These are phyloP conservation scores for Termitomyces sp. DNA, from an alignment of 768 basidiomycete species.

Conservation along the genomic window DNA sequence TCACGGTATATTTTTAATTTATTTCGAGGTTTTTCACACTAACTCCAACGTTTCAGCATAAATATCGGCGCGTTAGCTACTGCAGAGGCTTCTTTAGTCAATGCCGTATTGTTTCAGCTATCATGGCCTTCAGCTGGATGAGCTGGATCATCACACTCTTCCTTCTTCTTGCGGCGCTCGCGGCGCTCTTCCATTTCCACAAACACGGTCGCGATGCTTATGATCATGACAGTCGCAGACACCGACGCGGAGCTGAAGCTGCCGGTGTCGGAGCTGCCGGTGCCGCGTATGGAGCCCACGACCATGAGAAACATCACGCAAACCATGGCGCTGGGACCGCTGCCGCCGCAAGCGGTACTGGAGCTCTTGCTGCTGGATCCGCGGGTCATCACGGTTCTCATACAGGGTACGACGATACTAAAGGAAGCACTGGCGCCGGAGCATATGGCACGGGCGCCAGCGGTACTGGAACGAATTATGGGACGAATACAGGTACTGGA, in stretches of 20 bases:
- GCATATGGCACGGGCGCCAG: neutral
- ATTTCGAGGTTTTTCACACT: conserved; percentile 12
- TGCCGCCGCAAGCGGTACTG: neutral
- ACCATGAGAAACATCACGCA: neutral
- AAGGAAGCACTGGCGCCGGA: neutral
- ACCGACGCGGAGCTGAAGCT: conserved; percentile 2
- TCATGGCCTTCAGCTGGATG: conserved; percentile 69
- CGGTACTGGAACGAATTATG: neutral
- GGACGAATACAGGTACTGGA: neutral
- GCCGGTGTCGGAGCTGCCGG: conserved; percentile 1
- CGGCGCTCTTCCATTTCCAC: conserved; percentile 11
- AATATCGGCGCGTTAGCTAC: conserved; percentile 51
- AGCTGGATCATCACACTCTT: conserved; percentile 48
- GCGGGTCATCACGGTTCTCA: neutral
- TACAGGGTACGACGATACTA: neutral
- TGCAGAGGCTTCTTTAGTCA: conserved; percentile 44
- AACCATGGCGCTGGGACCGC: neutral
- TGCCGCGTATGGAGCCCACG: neutral
- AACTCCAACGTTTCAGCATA: conserved; percentile 31
- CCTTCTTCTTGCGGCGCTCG: conserved; percentile 38
- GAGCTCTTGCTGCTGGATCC: neutral
- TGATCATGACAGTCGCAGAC: neutral
- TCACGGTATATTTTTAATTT: conserved; percentile 41
- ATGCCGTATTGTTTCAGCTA: conserved; percentile 58
- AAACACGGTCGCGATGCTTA: neutral